phyloP scores from a whole-genome alignment of 768 basidiomycete genomes.

The Cystofilobasidium bisporidii region DNA sequence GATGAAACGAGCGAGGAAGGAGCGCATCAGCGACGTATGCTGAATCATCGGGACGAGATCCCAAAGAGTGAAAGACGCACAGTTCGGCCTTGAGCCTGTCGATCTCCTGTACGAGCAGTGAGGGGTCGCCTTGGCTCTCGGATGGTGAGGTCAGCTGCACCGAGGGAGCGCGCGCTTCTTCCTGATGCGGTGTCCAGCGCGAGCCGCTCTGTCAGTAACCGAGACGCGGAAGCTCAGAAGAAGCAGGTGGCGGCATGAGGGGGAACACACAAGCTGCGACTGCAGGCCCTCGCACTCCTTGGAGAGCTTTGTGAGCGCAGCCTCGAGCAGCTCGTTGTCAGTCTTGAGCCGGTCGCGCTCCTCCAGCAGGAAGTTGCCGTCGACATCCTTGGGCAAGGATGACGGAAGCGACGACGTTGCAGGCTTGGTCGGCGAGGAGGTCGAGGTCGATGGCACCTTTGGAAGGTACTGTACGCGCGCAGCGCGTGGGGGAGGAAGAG shows the following conservation, averaged over 20 bases:
- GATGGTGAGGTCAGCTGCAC: neutral
- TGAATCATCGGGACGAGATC: too few relatives aligned
- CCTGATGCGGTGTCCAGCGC: neutral
- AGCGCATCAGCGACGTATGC: neutral
- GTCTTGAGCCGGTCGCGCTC: constrained; percentile 64
- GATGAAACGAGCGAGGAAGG: neutral
- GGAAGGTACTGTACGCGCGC: constrained; percentile 2
- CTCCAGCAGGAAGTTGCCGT: constrained; percentile 75
- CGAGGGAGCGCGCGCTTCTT: neutral
- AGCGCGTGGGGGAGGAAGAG: neutral
- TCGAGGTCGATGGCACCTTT: neutral
- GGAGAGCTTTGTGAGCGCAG: constrained; percentile 62
- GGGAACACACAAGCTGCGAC: constrained; percentile 46
- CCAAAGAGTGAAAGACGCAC: constrained; percentile 64
- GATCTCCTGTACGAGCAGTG: neutral
- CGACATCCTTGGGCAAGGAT: constrained; percentile 44
- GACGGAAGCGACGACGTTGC: neutral
- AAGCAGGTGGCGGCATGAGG: neutral
- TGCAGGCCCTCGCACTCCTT: constrained; percentile 69
- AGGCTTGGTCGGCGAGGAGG: neutral
- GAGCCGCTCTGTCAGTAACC: neutral
- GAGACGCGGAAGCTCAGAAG: too few relatives aligned
- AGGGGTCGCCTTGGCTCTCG: neutral
- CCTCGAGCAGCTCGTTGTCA: constrained; percentile 80
- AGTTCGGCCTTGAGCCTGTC: constrained; percentile 61